A percentile compares a stretch with the other conserved stretches of the same genome.
Conservation (phyloP, 345 rosid species). For the Citrus mangshanensis region DNA sequence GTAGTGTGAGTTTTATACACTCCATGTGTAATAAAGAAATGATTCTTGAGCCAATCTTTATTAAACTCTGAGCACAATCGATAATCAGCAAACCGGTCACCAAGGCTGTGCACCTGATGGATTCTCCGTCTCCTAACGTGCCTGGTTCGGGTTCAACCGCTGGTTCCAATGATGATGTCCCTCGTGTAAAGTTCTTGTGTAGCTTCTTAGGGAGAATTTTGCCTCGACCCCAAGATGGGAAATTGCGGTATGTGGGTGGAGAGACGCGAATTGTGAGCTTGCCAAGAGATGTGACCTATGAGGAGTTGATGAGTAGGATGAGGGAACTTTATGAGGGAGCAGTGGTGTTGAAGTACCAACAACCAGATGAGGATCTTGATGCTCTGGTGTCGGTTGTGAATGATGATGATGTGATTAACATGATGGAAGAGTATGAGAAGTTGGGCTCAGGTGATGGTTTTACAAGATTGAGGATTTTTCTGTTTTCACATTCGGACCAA, state of each 20-base stretch:
- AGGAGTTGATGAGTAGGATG: constrained; percentile 84
- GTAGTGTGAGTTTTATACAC: constrained; percentile 25
- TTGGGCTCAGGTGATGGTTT: constrained; percentile 83
- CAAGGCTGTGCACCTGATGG: constrained; percentile 43
- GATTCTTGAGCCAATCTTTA: constrained; percentile 23
- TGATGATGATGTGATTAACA: constrained; percentile 86
- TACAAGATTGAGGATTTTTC: constrained; percentile 91
- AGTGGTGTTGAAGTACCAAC: constrained; percentile 80
- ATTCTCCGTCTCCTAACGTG: constrained; percentile 37
- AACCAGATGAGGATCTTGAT: constrained; percentile 99
- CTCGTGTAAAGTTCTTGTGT: constrained; percentile 80
- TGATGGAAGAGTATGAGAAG: constrained; percentile 99
- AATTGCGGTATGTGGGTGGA: constrained; percentile 88
- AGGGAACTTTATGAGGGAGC: constrained; percentile 83
- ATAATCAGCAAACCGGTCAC: constrained; percentile 18
- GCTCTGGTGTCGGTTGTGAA: constrained; percentile 94
- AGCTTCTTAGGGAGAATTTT: constrained; percentile 90
- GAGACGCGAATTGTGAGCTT: constrained; percentile 87
- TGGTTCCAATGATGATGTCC: constrained; percentile 63
- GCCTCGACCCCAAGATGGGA: constrained; percentile 98
- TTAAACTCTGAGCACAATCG: constrained; percentile 6
- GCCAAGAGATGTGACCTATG: constrained; percentile 61
- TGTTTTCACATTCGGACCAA: constrained; percentile 66
- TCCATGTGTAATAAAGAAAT: constrained; percentile 54
- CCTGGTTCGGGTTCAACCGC: constrained; percentile 26